Conservation (phyloP, 768 basidiomycete species). For the Chalciporus sphaerocephalus region DNA sequence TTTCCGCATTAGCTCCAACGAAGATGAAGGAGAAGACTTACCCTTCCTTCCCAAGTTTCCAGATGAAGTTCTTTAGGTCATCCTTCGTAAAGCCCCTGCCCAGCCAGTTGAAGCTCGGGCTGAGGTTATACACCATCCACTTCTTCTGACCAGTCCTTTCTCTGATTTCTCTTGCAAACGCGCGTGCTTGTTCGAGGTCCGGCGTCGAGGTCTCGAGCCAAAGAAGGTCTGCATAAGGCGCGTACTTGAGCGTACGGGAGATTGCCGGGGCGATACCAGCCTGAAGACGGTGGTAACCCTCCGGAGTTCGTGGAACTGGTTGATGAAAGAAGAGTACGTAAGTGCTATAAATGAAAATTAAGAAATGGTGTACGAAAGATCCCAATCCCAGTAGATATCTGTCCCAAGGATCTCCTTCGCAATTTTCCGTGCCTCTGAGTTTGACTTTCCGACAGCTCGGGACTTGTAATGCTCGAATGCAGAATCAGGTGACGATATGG, state of each 20-base stretch:
- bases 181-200: slow-evolving; percentile 71
- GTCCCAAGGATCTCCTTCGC: slow-evolving; percentile 65
- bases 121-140: slow-evolving; percentile 90
- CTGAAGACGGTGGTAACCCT: slow-evolving; percentile 87
- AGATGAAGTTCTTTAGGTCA: slow-evolving; percentile 79
- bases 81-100: slow-evolving; percentile 71
- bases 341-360: not conserved
- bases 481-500: slow-evolving; percentile 32
- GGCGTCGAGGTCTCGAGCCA: slow-evolving; percentile 95
- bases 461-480: slow-evolving; percentile 56
- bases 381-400: slow-evolving; percentile 85
- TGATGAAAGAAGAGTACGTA: not conserved
- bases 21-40: slow-evolving; percentile 26
- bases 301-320: slow-evolving; percentile 78
- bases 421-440: slow-evolving; percentile 61
- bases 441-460: slow-evolving; percentile 62
- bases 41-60: slow-evolving; percentile 90
- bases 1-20: slow-evolving; percentile 1
- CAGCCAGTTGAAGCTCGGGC: slow-evolving; percentile 94
- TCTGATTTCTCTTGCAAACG: slow-evolving; percentile 72
- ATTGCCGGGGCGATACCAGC: slow-evolving; percentile 80
- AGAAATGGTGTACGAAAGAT: slow-evolving; percentile 48
- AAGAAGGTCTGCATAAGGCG: slow-evolving; percentile 82
- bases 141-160: slow-evolving; percentile 58
- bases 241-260: slow-evolving; percentile 73